Base-by-base conservation (phyloP, 495 filamentous ascomycete species). In the Penicillium ucsense region DNA sequence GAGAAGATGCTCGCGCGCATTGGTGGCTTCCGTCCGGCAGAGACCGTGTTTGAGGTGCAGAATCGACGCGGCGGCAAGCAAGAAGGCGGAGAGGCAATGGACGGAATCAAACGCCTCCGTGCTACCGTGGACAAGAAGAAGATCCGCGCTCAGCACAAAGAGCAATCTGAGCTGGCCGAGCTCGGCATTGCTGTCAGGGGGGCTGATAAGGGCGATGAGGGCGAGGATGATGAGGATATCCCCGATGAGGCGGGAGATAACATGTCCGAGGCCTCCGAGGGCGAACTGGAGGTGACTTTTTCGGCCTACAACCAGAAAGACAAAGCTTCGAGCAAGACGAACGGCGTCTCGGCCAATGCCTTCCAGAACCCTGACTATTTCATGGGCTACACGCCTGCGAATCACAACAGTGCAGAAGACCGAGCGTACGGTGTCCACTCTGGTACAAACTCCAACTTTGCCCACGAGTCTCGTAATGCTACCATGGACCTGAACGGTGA, bases 11-110 rank as follows among this genome's bases (percentile, higher is more conserved):
- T 99, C 3, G 83, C 84, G 35, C 80, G 81, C 30, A 84, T 99
- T 41, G 86, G 86, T 53, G 81, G 81, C 3, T 96, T 90, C 68
- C 77, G 89, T 55, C 92, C 92, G 1, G 75, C 81, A 42, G 94
- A 99, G 59, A 95, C 92, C 0, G 82, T 99, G 27, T 97, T 99
- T 57, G 92, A 99, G 61, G 82, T 94, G 50, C 85, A 89, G 3
- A 82, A 83, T 47, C 74, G 80, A 48, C 80, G 84, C 10, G 77
- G 74, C 49, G 75, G 75, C 28, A 74, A 76, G 39, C 76, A 69
- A 30, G 49, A 53, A 32, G 47, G 55, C 38, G 69, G 73, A 47
- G 87, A 86, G 57, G 78, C 88, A 7, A 86, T 85, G 6, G 86
- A 94, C 39, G 73, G 94, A 27, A 87, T 95, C 73, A 82, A 84